Conservation (phyloP, 2,329 filamentous ascomycete species). For the Gnomoniopsis smithogilvyi region DNA sequence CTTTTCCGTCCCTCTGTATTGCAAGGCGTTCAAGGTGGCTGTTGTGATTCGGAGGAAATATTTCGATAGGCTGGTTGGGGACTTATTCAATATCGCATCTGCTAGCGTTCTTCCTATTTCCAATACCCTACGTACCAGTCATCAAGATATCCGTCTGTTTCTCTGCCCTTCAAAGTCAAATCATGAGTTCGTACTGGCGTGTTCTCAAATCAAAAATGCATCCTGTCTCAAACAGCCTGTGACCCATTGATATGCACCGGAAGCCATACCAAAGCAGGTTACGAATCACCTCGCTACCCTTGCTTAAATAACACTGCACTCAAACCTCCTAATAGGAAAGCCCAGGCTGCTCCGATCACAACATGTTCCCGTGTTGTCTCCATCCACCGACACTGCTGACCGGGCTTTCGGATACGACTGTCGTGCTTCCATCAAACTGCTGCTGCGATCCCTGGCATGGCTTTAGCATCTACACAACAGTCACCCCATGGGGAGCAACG, state of each 20-base stretch:
- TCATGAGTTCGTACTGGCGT: not conserved
- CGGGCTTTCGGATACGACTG: conserved; percentile 10
- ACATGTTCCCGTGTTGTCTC: conserved; percentile 3
- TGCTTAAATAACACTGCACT: not conserved
- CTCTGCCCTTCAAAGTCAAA: not conserved
- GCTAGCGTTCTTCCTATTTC: not conserved
- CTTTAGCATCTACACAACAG: conserved; percentile 5
- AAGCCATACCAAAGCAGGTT: not conserved
- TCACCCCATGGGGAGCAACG: not conserved
- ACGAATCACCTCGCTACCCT: not conserved
- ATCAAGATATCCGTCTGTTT: not conserved
- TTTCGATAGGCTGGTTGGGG: not conserved
- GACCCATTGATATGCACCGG: not conserved
- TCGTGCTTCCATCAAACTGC: conserved; percentile 13
- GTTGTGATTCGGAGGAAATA: not conserved
- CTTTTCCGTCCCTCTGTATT: not conserved
- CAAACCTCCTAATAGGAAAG: not conserved
- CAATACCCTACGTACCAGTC: not conserved
- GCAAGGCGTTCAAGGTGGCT: not conserved
- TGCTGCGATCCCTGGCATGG: conserved; percentile 13
- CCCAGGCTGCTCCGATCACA: not conserved
- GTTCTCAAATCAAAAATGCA: not conserved
- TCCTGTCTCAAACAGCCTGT: not conserved
- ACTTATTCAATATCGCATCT: not conserved
- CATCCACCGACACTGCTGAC: conserved; percentile 15